These are phyloP conservation scores for Cladophialophora bantiana DNA, from an alignment of 2,329 filamentous ascomycete species.

Conservation along the genomic window DNA sequence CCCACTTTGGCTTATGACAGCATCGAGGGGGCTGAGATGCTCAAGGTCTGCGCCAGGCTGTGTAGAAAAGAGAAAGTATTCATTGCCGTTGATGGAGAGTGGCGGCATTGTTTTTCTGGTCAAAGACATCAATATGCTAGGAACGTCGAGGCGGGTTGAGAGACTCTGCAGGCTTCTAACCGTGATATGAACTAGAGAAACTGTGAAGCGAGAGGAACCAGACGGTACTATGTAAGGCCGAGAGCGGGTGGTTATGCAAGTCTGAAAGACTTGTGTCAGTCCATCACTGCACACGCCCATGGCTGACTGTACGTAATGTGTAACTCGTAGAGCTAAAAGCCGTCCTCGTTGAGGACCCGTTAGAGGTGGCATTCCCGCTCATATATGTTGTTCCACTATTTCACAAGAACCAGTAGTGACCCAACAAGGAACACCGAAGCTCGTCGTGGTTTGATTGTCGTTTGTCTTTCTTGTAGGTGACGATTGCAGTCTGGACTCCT, in stretches of 20 bases:
- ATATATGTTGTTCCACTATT: background rate
- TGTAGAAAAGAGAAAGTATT: background rate
- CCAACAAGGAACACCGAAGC: background rate
- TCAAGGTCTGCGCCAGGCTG: background rate
- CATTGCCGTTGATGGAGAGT: background rate
- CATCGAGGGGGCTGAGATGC: background rate
- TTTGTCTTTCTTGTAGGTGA: background rate
- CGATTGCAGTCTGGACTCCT: background rate
- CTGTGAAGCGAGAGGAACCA: background rate
- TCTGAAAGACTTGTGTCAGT: background rate
- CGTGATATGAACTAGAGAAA: background rate
- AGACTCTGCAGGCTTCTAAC: background rate
- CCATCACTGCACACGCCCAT: no score
- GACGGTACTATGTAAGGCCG: constrained; percentile 5
- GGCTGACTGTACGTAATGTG: background rate
- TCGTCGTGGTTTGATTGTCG: background rate
- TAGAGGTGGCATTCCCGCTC: background rate
- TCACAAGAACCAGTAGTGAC: background rate
- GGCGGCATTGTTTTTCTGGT: background rate
- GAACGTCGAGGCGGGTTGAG: background rate
- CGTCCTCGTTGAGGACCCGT: background rate
- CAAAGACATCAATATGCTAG: background rate
- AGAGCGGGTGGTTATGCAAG: background rate
- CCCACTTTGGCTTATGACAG: background rate
- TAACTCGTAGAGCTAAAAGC: background rate